Evolutionary conservation across 2,329 filamentous ascomycete genomes (phyloP).

Genomic region (Colletotrichum godetiae): DNA sequence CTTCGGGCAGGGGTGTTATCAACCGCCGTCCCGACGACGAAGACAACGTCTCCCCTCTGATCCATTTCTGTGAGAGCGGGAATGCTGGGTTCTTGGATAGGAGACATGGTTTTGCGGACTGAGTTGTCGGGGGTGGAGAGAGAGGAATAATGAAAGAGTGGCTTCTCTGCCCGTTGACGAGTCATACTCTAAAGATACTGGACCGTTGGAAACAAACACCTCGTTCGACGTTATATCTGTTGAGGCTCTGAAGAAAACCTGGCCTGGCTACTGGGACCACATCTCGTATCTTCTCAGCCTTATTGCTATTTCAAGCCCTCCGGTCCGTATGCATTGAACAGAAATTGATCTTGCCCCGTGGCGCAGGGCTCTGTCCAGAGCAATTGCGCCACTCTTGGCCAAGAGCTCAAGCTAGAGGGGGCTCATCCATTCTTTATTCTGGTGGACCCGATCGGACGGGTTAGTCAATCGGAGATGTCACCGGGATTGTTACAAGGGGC

Average conservation of each 20-base stretch:
- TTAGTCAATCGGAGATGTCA: background rate
- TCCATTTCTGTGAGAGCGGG: constrained; percentile 20
- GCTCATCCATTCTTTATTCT: constrained; percentile 5
- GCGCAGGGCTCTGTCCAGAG: constrained; percentile 16
- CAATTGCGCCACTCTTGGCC: constrained; percentile 29
- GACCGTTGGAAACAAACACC: background rate
- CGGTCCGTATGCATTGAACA: constrained; percentile 11
- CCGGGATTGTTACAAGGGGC: background rate
- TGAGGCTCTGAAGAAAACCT: constrained; percentile 2
- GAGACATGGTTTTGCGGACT: constrained; percentile 6
- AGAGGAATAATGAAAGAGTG: background rate
- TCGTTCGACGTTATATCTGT: background rate
- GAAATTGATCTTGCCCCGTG: constrained; percentile 8
- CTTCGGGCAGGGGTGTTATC: constrained; percentile 21
- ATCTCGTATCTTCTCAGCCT: constrained; percentile 15
- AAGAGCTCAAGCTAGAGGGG: constrained; percentile 1
- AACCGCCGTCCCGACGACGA: constrained; percentile 11
- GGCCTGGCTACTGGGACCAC: background rate
- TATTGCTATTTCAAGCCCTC: constrained; percentile 14
- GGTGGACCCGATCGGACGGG: background rate
- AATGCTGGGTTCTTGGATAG: background rate
- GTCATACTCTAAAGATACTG: background rate
- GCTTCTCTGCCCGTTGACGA: background rate
- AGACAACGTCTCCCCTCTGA: constrained; percentile 17
- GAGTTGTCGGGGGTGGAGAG: background rate